These are phyloP conservation scores for Neurospora sp. DNA, from an alignment of 495 filamentous ascomycete species.

Conservation along the genomic window DNA sequence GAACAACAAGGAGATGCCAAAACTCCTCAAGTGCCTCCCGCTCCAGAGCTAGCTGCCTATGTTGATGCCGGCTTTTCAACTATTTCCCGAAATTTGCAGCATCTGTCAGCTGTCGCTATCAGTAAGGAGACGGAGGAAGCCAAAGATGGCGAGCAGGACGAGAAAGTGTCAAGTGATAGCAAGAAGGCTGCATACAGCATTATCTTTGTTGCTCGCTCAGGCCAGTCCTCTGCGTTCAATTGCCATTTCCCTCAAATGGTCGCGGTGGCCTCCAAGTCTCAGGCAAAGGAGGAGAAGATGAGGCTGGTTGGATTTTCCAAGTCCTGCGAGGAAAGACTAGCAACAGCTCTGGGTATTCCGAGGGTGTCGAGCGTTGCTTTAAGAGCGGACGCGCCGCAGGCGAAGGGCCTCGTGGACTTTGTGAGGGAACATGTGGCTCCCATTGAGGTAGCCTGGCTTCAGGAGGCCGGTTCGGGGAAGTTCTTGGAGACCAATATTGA, in stretches of 20 bases:
- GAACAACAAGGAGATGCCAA: constrained; percentile 3
- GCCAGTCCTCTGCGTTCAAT: constrained; percentile 39
- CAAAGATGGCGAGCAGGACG: background rate
- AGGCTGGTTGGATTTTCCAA: constrained; percentile 47
- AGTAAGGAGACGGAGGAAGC: background rate
- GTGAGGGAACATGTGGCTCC: constrained; percentile 35
- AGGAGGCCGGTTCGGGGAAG: constrained; percentile 9
- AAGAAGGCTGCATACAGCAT: constrained; percentile 10
- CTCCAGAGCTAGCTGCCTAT: constrained; percentile 38
- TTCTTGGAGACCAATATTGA: constrained; percentile 26
- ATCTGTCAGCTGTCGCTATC: constrained; percentile 15
- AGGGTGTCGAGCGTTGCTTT: constrained; percentile 51
- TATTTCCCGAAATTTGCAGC: constrained; percentile 45
- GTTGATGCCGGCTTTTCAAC: constrained; percentile 50
- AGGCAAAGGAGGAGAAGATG: constrained; percentile 26
- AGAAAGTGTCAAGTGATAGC: background rate
- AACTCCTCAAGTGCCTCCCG: constrained; percentile 17
- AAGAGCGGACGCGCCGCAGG: constrained; percentile 34
- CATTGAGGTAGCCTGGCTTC: constrained; percentile 21
- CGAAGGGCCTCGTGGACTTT: constrained; percentile 39
- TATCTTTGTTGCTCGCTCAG: constrained; percentile 44
- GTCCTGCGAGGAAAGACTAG: constrained; percentile 40
- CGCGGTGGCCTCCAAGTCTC: constrained; percentile 37
- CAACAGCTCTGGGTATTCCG: constrained; percentile 42
- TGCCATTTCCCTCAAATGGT: constrained; percentile 52